Evolutionary conservation across 768 basidiomycete genomes (phyloP).

Genomic region (Termitomyces heimii): DNA sequence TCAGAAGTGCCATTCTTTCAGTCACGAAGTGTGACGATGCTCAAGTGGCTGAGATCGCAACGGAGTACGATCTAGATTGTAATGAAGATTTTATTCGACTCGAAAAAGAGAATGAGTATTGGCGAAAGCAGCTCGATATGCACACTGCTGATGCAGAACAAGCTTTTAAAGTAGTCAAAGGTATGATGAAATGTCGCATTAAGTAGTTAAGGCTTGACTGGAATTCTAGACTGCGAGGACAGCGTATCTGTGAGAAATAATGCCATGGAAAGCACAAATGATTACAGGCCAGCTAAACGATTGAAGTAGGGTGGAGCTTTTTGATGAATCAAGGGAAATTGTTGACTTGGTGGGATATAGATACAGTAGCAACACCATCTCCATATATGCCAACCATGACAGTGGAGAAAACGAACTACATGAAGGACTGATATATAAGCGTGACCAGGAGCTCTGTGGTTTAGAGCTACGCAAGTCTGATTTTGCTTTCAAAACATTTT

Average conservation of each 20-base stretch:
- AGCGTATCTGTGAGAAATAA: not conserved
- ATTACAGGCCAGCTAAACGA: not conserved
- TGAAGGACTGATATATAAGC: not conserved
- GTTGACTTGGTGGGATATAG: not conserved
- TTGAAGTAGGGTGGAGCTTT: not conserved
- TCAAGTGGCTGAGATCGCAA: not conserved
- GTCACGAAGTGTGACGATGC: slow-evolving; percentile 6
- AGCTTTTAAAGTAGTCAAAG: not conserved
- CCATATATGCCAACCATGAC: not conserved
- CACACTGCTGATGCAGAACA: not conserved
- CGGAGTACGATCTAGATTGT: not conserved
- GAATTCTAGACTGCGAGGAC: not conserved
- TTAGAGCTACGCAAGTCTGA: not conserved
- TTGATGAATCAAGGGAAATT: not conserved
- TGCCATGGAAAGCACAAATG: not conserved
- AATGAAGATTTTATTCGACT: not conserved
- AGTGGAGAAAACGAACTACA: not conserved
- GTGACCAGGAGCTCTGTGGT: not conserved
- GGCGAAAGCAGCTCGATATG: not conserved
- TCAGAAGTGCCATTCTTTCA: not conserved
- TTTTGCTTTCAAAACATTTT: not conserved
- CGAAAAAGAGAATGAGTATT: not conserved
- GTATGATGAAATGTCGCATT: not conserved
- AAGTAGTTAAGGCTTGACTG: not conserved
- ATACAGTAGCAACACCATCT: not conserved